Conservation (phyloP, 106 monocot genomes). For the Acanthochlamys bracteata region DNA sequence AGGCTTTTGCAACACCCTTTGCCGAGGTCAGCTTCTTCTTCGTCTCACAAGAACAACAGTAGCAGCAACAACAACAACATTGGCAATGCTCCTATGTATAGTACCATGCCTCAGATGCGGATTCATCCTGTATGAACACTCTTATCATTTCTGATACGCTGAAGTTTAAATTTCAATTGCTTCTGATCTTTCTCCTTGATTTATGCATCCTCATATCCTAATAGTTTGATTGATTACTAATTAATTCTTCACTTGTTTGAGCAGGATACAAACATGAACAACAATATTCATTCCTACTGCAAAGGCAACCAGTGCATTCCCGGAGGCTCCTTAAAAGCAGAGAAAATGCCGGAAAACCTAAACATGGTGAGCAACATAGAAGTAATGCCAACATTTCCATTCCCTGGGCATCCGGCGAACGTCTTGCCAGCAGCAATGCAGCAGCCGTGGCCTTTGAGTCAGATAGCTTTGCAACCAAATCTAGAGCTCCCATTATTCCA, state of each 20-base stretch:
- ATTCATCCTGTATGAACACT: no score
- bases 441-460: background rate
- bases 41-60: conserved; percentile 10
- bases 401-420: background rate
- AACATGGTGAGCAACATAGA: background rate
- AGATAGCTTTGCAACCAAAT: background rate
- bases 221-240: no score
- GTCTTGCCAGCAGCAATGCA: background rate
- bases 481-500: conserved; percentile 26
- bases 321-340: no score
- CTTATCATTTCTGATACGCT: no score
- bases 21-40: background rate
- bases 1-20: conserved; percentile 29
- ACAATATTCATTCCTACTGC: no score
- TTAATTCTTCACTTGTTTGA: no score
- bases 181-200: no score
- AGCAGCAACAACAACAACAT: background rate
- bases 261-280: no score
- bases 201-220: no score
- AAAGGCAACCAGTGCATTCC: no score
- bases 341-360: background rate
- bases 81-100: background rate
- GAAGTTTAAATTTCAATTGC: no score
- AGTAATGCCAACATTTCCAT: background rate
- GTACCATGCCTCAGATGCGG: no score